Conservation (phyloP, 306 rosid species). For the Glycine soja region DNA sequence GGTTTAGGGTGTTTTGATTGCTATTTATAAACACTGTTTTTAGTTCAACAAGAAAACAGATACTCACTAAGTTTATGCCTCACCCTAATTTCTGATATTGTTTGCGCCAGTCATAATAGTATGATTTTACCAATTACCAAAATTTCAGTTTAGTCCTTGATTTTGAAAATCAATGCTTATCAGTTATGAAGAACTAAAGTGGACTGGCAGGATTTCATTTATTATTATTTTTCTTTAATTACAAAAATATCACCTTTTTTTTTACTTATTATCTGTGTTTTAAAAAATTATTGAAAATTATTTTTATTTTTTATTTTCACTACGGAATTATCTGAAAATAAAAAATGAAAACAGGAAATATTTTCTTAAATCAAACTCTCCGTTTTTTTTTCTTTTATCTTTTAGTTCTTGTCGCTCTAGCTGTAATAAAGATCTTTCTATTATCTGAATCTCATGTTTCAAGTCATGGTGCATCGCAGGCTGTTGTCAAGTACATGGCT, state of each 20-base stretch:
- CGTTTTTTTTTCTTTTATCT: neutral
- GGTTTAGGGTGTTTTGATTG: neutral
- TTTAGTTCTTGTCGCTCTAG: neutral
- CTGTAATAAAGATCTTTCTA: neutral
- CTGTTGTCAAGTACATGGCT: constrained; percentile 76
- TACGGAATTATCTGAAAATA: neutral
- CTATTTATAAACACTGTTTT: neutral
- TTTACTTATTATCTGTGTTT: neutral
- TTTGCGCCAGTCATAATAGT: neutral
- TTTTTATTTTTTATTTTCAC: neutral
- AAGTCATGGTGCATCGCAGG: constrained; percentile 56
- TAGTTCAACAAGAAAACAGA: neutral
- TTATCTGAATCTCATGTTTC: constrained; percentile 10
- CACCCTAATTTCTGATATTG: neutral
- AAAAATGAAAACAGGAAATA: neutral
- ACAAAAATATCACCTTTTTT: neutral
- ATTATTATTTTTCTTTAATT: neutral
- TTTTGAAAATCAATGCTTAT: no score
- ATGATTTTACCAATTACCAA: neutral
- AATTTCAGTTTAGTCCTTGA: neutral
- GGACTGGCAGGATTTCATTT: neutral
- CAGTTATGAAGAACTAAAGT: neutral
- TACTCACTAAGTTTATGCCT: neutral
- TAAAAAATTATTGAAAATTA: neutral
- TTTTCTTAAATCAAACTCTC: neutral